Evolutionary conservation across 2,329 filamentous ascomycete species (phyloP).

Genomic region (Xylariales sp.): DNA sequence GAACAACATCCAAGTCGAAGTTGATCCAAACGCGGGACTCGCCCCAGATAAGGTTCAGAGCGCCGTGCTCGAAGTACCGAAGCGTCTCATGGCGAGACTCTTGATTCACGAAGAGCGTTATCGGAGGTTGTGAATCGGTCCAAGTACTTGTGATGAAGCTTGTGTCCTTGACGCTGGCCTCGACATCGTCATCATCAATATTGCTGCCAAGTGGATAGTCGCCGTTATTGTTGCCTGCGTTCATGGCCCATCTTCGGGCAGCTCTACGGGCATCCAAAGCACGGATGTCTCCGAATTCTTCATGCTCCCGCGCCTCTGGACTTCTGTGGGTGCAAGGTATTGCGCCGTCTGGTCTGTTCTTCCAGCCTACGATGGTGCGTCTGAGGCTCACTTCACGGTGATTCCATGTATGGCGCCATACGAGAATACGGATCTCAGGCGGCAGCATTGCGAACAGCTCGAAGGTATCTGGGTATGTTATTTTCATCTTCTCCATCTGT

Average conservation of each 20-base stretch:
- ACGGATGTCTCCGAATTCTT: too few species aligned
- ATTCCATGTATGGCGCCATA: constrained; percentile 14
- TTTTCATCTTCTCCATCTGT: too few species aligned
- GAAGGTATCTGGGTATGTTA: background rate
- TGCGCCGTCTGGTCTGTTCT: background rate
- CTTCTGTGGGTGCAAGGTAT: background rate
- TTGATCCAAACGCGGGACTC: constrained; percentile 8
- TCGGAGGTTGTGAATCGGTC: constrained; percentile 1
- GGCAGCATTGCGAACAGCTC: constrained; percentile 10
- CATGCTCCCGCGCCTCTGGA: background rate
- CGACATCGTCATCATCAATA: background rate
- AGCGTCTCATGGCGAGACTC: constrained; percentile 13
- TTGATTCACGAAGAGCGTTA: constrained; percentile 9
- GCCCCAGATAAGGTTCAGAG: background rate
- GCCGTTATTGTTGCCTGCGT: too few species aligned
- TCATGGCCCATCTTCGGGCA: too few species aligned
- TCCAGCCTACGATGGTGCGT: background rate
- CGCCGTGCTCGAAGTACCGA: constrained; percentile 2
- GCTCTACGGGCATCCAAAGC: too few species aligned
- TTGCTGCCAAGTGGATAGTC: too few species aligned
- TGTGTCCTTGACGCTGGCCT: background rate
- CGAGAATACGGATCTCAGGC: constrained; percentile 11
- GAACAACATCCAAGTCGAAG: constrained; percentile 10
- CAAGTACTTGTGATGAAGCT: constrained; percentile 1
- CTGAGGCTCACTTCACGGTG: constrained; percentile 3